Conservation (phyloP, 2,329 filamentous ascomycete genomes). For the Rutstroemia sp. region DNA sequence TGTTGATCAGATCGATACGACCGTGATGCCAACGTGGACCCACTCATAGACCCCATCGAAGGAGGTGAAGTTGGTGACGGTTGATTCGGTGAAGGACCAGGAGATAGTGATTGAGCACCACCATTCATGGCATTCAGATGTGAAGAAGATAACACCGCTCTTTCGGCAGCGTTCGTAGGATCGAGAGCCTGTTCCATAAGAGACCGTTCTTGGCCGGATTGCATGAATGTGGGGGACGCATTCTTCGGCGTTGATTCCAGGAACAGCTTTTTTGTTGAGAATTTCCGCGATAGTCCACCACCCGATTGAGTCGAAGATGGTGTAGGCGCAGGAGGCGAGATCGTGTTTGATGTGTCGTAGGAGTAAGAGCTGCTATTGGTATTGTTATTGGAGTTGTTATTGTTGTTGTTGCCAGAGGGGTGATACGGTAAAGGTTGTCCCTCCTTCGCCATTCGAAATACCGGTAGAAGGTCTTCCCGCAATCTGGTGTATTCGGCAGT, state of each 20-base stretch:
- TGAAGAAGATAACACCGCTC: conserved; percentile 59
- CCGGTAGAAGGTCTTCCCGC: conserved; percentile 84
- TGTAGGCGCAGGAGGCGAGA: conserved; percentile 51
- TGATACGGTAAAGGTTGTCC: conserved; percentile 71
- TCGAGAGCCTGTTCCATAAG: conserved; percentile 60
- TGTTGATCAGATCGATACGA: conserved; percentile 50
- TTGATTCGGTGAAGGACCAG: conserved; percentile 56
- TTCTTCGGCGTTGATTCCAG: conserved; percentile 68
- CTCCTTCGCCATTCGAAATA: conserved; percentile 86
- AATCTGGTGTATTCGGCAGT: conserved; percentile 83
- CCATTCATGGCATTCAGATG: conserved; percentile 67
- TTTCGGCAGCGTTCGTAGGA: conserved; percentile 59
- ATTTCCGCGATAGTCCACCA: conserved; percentile 59
- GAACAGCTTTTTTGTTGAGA: conserved; percentile 68
- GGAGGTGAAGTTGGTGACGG: conserved; percentile 65
- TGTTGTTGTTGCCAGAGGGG: conserved; percentile 18
- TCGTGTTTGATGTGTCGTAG: conserved; percentile 41
- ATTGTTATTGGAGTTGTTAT: conserved; percentile 10
- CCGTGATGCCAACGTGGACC: conserved; percentile 47
- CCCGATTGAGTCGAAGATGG: conserved; percentile 45
- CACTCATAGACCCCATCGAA: conserved; percentile 16
- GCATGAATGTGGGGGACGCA: conserved; percentile 62
- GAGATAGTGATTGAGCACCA: conserved; percentile 45
- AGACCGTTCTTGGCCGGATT: conserved; percentile 48
- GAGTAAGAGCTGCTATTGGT: conserved; percentile 32